phyloP scores from a whole-genome alignment of 768 basidiomycete species.

The Rossbeevera mucosa region DNA sequence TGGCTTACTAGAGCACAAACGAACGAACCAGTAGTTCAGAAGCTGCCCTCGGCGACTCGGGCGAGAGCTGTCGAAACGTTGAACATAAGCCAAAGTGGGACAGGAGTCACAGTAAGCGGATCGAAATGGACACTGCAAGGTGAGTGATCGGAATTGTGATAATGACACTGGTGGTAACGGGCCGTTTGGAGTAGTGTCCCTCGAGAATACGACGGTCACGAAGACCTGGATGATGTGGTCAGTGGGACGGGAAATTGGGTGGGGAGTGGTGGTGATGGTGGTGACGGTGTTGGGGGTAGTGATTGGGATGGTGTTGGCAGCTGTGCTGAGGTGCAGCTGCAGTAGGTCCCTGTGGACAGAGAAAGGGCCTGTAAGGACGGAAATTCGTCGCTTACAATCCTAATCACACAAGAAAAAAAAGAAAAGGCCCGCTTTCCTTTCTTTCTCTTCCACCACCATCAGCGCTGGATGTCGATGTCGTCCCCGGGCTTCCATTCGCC shows the following conservation, averaged over 20 bases:
- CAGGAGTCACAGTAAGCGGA: conserved; percentile 1
- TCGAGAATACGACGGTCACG: neutral
- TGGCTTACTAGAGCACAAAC: conserved; percentile 6
- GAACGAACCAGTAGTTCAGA: neutral
- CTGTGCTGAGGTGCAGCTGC: conserved; percentile 50
- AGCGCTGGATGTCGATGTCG: conserved; percentile 23
- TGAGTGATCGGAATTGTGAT: conserved; percentile 3
- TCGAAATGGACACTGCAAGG: conserved; percentile 12
- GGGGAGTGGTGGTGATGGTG: conserved; percentile 66
- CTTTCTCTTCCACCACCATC: conserved; percentile 17
- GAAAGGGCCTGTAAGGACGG: no score
- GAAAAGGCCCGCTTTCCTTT: neutral
- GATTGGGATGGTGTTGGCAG: conserved; percentile 46
- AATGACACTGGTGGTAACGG: conserved; percentile 2
- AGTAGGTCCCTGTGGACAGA: conserved; percentile 68
- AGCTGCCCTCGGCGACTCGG: neutral
- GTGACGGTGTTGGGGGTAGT: conserved; percentile 32
- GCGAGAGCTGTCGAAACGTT: neutral
- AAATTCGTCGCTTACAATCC: neutral
- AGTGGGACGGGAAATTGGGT: conserved; percentile 20
- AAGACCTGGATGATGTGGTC: conserved; percentile 3
- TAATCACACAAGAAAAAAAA: no score
- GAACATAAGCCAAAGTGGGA: neutral
- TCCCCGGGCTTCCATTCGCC: conserved; percentile 23
- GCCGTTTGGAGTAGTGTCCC: conserved; percentile 6